These are phyloP conservation scores for Amaranthus hypochondriacus DNA, from an alignment of 148 eudicot species.

Conservation along the genomic window DNA sequence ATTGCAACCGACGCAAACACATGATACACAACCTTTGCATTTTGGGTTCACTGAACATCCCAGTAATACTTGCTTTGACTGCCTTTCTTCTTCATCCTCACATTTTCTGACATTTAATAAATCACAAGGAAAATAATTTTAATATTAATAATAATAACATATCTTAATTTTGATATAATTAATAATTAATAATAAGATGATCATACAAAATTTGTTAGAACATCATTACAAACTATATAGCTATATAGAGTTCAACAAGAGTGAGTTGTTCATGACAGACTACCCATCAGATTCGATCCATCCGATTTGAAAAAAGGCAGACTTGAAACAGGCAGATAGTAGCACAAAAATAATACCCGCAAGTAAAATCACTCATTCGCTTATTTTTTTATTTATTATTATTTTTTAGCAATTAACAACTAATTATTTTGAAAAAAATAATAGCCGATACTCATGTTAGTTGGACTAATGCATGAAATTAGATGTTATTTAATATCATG, in stretches of 20 bases:
- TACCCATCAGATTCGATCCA: too few species aligned
- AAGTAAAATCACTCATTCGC: too few species aligned
- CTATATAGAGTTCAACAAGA: not conserved
- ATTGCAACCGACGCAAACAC: conserved; percentile 34
- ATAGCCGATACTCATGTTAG: too few species aligned
- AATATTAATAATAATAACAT: not conserved
- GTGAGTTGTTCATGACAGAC: too few species aligned
- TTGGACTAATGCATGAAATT: too few species aligned
- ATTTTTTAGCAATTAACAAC: too few species aligned
- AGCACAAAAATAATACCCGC: too few species aligned
- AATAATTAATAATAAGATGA: not conserved
- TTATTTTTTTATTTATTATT: too few species aligned
- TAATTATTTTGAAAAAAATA: too few species aligned
- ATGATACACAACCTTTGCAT: conserved; percentile 32
- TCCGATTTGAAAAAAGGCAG: too few species aligned
- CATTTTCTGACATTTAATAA: conserved; percentile 5
- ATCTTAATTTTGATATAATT: not conserved
- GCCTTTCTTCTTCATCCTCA: conserved; percentile 18
- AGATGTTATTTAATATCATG: too few species aligned
- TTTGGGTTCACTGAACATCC: conserved; percentile 15
- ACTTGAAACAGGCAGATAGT: too few species aligned
- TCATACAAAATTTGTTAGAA: not conserved
- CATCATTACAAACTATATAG: not conserved
- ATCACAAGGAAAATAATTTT: not conserved
- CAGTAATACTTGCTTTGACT: not conserved